phyloP scores from a whole-genome alignment of 2,329 filamentous ascomycete species.

The Aspergillus neoniger region DNA sequence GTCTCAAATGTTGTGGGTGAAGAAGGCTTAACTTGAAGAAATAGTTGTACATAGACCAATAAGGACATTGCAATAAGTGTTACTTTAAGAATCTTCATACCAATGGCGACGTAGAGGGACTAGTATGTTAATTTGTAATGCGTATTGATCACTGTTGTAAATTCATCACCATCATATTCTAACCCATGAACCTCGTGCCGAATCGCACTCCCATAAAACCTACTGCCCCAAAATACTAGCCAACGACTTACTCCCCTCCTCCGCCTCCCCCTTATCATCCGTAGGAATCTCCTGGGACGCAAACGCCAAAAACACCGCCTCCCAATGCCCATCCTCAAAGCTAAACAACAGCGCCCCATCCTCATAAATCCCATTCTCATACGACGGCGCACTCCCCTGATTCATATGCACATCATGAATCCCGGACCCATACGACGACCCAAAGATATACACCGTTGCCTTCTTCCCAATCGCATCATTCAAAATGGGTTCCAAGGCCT shows the following conservation, averaged over 20 bases:
- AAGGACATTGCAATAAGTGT: no score
- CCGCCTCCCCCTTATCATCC: slow-evolving; percentile 6
- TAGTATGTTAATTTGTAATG: no score
- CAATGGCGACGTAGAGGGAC: no score
- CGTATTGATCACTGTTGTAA: no score
- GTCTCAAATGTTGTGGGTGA: slow-evolving; percentile 6
- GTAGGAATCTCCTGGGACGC: slow-evolving; percentile 24
- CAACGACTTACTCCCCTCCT: slow-evolving; percentile 2
- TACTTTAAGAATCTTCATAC: no score
- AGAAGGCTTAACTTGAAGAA: not conserved
- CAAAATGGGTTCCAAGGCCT: slow-evolving; percentile 19
- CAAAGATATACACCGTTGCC: slow-evolving; percentile 23
- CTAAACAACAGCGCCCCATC: slow-evolving; percentile 24
- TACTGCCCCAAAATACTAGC: slow-evolving; percentile 5
- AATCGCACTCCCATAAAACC: no score
- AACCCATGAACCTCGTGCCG: no score
- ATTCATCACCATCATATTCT: no score
- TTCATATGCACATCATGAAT: slow-evolving; percentile 29
- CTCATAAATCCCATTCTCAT: slow-evolving; percentile 21
- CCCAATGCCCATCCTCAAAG: slow-evolving; percentile 16
- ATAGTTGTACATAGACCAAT: no score
- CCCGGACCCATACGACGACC: slow-evolving; percentile 13
- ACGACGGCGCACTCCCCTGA: slow-evolving; percentile 19
- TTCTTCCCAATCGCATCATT: slow-evolving; percentile 14
- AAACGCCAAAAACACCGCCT: slow-evolving; percentile 24